These are phyloP conservation scores for Zymoseptoria crescenta DNA, from an alignment of 2,329 filamentous ascomycete species.

Conservation along the genomic window DNA sequence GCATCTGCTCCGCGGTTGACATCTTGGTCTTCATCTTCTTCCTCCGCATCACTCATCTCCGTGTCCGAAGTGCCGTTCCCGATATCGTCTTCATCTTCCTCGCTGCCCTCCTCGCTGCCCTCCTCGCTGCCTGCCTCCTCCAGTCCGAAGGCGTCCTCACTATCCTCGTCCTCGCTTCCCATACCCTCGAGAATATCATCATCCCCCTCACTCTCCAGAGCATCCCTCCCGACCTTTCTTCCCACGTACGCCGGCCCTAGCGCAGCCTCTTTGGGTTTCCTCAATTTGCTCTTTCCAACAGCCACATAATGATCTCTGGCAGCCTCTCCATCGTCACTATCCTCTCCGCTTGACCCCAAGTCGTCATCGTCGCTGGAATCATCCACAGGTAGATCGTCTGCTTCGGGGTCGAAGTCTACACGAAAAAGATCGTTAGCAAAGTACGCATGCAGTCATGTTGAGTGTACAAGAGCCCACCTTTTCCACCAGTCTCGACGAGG, in stretches of 20 bases:
- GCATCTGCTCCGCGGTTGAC: slow-evolving; percentile 37
- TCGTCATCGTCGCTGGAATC: slow-evolving; percentile 49
- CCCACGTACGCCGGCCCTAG: slow-evolving; percentile 78
- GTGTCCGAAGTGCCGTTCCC: slow-evolving; percentile 22
- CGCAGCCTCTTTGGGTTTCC: slow-evolving; percentile 59
- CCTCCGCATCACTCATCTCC: slow-evolving; percentile 30
- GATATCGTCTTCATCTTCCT: slow-evolving; percentile 35
- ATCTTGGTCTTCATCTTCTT: slow-evolving; percentile 28
- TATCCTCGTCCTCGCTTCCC: slow-evolving; percentile 21
- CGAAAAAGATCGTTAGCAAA: neutral
- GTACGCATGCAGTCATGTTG: neutral
- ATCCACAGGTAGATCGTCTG: slow-evolving; percentile 36
- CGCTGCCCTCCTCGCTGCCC: slow-evolving; percentile 33
- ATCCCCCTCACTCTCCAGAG: slow-evolving; percentile 49
- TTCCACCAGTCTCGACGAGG: slow-evolving; percentile 20
- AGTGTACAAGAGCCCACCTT: slow-evolving; percentile 18
- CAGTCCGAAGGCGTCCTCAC: slow-evolving; percentile 37
- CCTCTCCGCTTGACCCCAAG: slow-evolving; percentile 37
- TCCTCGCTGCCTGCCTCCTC: slow-evolving; percentile 38
- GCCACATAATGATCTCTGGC: slow-evolving; percentile 81
- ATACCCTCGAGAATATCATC: neutral
- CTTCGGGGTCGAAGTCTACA: slow-evolving; percentile 75
- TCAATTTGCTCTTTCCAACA: slow-evolving; percentile 77
- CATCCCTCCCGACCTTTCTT: slow-evolving; percentile 62
- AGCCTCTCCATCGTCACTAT: slow-evolving; percentile 39